Percentiles rank a stretch among this genome's conserved stretches.
These are phyloP conservation scores for Aspergillus avenaceus DNA, from an alignment of 495 filamentous ascomycete species.

Conservation along the genomic window DNA sequence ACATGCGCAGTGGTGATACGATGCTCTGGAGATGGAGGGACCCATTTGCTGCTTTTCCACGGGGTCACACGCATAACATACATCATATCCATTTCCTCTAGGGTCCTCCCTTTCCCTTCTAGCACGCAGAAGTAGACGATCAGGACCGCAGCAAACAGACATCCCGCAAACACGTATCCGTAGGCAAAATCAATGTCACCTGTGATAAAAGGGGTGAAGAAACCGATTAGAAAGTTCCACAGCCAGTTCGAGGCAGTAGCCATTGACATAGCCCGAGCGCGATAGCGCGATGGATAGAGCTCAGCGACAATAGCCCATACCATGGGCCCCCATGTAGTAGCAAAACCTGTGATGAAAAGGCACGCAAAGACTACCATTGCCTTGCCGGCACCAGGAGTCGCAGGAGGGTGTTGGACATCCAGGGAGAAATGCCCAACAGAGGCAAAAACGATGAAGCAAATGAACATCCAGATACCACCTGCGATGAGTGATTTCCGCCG, in stretches of 20 bases:
- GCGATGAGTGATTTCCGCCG: conserved; percentile 61
- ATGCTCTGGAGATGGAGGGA: conserved; percentile 25
- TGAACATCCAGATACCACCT: conserved; percentile 66
- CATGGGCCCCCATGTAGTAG: conserved; percentile 62
- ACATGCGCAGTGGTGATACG: conserved; percentile 28
- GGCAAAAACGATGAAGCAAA: conserved; percentile 68
- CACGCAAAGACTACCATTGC: conserved; percentile 71
- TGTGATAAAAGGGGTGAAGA: conserved; percentile 76
- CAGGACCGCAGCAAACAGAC: conserved; percentile 61
- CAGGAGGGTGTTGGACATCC: conserved; percentile 48
- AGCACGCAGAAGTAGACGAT: conserved; percentile 70
- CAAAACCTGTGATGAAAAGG: conserved; percentile 30
- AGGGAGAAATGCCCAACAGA: conserved; percentile 62
- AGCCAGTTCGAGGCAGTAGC: conserved; percentile 73
- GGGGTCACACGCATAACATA: conserved; percentile 63
- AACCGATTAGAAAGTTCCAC: conserved; percentile 74
- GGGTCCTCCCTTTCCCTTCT: conserved; percentile 58
- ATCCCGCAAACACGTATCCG: conserved; percentile 75
- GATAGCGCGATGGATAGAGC: conserved; percentile 66
- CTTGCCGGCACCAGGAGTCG: conserved; percentile 56
- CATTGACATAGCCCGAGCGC: conserved; percentile 62
- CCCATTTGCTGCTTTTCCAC: conserved; percentile 48
- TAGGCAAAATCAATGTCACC: conserved; percentile 64
- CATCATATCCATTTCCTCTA: conserved; percentile 84
- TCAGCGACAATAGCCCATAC: conserved; percentile 70